Evolutionary conservation across 2,329 filamentous ascomycete genomes (phyloP).

Genomic region (Graphium sp.): DNA sequence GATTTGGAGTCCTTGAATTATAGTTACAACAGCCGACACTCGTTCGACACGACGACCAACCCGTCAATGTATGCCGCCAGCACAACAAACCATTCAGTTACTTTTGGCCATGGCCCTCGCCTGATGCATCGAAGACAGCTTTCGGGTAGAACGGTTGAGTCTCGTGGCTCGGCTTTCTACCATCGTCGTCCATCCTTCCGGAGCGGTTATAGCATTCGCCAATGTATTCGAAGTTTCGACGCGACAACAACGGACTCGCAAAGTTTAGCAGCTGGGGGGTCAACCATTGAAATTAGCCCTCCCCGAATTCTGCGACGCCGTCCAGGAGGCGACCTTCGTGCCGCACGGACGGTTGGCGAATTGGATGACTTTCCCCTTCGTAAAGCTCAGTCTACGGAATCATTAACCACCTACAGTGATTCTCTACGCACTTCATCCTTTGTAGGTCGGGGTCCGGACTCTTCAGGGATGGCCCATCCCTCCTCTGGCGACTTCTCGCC

Average conservation of each 20-base stretch:
- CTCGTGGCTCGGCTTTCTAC: constrained; percentile 31
- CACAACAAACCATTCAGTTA: too few relatives aligned
- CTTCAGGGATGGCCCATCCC: too few relatives aligned
- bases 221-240: constrained; percentile 42
- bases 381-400: constrained; percentile 40
- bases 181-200: constrained; percentile 43
- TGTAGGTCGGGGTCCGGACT: constrained; percentile 18
- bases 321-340: constrained; percentile 60
- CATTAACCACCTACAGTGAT: constrained; percentile 41
- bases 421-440: constrained; percentile 42
- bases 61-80: constrained; percentile 1
- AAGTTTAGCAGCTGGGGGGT: too few relatives aligned
- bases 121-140: too few relatives aligned
- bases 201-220: constrained; percentile 31
- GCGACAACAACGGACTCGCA: constrained; percentile 39
- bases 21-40: constrained; percentile 9
- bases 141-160: constrained; percentile 30
- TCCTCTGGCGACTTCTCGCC: constrained; percentile 22
- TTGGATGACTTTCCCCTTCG: constrained; percentile 30
- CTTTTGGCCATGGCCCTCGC: too few relatives aligned
- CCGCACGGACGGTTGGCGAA: constrained; percentile 48
- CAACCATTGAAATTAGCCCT: too few relatives aligned
- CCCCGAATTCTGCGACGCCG: constrained; percentile 50
- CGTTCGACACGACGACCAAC: not conserved
- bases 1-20: constrained; percentile 23